Conservation (phyloP, 2,329 filamentous ascomycete genomes). For the Fusarium nodosum region DNA sequence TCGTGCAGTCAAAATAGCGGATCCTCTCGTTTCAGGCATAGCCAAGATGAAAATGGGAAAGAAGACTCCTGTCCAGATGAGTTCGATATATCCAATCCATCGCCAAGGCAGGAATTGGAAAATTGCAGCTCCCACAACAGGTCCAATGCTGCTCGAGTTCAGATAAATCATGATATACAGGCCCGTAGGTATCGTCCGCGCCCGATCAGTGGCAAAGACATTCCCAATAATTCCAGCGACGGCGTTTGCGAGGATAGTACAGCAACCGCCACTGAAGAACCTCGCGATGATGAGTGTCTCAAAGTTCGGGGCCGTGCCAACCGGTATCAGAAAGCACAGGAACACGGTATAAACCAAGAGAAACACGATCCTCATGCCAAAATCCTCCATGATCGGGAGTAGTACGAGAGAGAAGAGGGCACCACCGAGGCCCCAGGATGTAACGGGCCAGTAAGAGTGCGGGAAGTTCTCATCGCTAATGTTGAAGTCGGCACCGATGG, state of each 20-base stretch:
- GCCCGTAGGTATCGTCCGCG: constrained; percentile 18
- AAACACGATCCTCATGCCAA: constrained; percentile 32
- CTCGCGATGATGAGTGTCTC: constrained; percentile 29
- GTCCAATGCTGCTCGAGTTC: constrained; percentile 26
- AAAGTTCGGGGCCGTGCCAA: constrained; percentile 26
- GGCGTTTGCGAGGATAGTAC: constrained; percentile 14
- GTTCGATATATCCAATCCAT: constrained; percentile 36
- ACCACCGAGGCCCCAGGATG: constrained; percentile 29
- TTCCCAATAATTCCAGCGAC: constrained; percentile 24
- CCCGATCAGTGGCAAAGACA: constrained; percentile 22
- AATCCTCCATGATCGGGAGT: constrained; percentile 35
- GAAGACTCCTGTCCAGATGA: constrained; percentile 34
- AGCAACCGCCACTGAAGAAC: constrained; percentile 33
- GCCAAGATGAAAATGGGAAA: constrained; percentile 36
- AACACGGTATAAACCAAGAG: constrained; percentile 20
- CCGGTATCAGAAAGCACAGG: constrained; percentile 21
- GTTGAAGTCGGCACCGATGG: constrained; percentile 21
- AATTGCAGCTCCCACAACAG: constrained; percentile 29
- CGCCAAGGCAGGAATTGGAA: constrained; percentile 26
- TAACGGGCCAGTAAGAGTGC: constrained; percentile 36
- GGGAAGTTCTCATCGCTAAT: constrained; percentile 27
- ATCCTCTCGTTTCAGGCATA: constrained; percentile 23
- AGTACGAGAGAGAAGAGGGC: constrained; percentile 24
- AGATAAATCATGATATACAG: constrained; percentile 37
- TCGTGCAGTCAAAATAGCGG: constrained; percentile 8